Evolutionary conservation across 192 early-diverging fungal species (phyloP), one percentile per base, ranked within the genome.

Genomic region (Pilobolus umbonatus): DNA sequence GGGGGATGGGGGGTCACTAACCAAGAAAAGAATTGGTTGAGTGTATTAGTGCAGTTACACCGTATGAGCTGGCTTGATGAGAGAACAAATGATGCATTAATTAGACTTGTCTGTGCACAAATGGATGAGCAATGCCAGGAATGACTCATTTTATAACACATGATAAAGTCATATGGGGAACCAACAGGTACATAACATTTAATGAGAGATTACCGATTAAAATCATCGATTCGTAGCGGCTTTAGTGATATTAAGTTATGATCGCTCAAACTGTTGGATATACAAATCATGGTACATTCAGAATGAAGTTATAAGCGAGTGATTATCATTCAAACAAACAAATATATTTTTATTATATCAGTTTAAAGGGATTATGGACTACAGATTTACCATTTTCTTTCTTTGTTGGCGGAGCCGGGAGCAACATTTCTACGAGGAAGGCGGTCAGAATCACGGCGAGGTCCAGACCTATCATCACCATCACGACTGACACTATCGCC

Each of bases 361-460:
- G 34, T 8, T 35, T 35, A 8, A 42, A 25, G 24, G 35, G 19
- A 31, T 8, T 22, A 5, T 54, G 35, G 10, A 32, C 17, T 9
- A 34, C 19, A 14, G 14, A 35, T 36, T 22, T 54, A 54, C 51
- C 51, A 54, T 25, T 34, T 30, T 54, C 51, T 54, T 32, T 54
- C 51, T 4, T 7, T 54, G 30, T 31, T 31, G 22, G 31, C 0
- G 15, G 31, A 9, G 24, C 51, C 34, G 34, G 51, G 31, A 53
- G 7, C 51, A 22, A 22, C 0, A 32, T 31, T 31, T 54, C 51
- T 54, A 26, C 14, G 21, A 52, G 11, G 10, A 52, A 14, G 1
- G 19, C 39, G 15, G 4, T 4, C 4, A 15, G 12, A 4, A 42
- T 12, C 14, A 42, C 39, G 39, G 19, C 39, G 39, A n/a, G n/a